Evolutionary conservation across 805 yeast species (phyloP), one percentile per base, ranked within the genome.

Genomic region (Komagataella phaffii): DNA sequence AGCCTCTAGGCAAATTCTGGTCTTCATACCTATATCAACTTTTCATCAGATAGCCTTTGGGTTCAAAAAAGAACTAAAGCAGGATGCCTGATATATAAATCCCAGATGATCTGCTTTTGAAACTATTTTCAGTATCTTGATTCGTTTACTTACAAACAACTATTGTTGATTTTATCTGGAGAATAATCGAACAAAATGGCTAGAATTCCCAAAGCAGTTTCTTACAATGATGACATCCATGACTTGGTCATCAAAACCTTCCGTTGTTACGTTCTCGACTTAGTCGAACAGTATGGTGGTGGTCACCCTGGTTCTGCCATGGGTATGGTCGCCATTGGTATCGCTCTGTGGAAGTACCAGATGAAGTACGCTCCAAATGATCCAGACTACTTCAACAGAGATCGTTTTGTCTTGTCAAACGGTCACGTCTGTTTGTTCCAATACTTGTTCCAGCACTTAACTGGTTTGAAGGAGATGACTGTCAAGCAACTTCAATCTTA

Each of bases 231-330:
- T 52, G 64, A 61, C 12, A 60, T 62, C 45, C 64, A 61, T 53
- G 58, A 58, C 7, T 51, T 61, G 12, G 56, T 59, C 14, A 52
- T 64, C 36, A 60, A 57, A 51, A 48, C 60, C 0, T 59, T 64
- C 54, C 57, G 68, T 48, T 58, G 59, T 17, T 57, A 64, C 21
- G 56, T 64, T 30, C 64, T 64, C 18, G 63, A 60, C 48, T 49
- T 60, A 17, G 63, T 60, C 47, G 58, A 60, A 47, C 58, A 60
- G 49, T 61, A 56, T 49, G 59, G 61, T 48, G 66, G 69, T 17
- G 72, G 72, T 1, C 71, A 66, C 79, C 87, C 10, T 82, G 72
- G 73, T 46, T 67, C 70, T 19, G 72, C 73, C 30, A 64, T 68
- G 64, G 73, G 68, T 8, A 67, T 69, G 72, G 70, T 69, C 3